Evolutionary conservation across 768 basidiomycete species (phyloP).

Genomic region (Mycena maculata): DNA sequence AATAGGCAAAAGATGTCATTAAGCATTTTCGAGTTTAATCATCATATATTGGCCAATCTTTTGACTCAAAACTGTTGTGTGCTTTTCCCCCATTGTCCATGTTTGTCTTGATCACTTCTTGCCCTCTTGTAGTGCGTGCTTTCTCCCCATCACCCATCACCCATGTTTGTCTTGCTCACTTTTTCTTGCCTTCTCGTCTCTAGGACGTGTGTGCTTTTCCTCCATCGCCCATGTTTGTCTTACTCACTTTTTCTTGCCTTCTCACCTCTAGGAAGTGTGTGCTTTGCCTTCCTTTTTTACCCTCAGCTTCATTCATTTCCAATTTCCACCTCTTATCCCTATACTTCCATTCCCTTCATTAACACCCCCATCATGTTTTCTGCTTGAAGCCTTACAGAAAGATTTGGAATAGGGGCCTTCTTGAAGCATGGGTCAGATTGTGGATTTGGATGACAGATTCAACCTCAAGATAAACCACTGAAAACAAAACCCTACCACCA

Average conservation of each 20-base stretch:
- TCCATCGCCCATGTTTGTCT: neutral
- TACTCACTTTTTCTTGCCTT: neutral
- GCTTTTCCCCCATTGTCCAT: neutral
- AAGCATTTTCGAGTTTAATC: no score
- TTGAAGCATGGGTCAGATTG: neutral
- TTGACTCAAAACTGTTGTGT: no score
- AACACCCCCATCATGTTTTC: neutral
- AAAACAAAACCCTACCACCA: conserved; percentile 1
- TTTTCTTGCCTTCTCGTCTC: neutral
- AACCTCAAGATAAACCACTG: conserved; percentile 6
- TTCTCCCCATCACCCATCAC: neutral
- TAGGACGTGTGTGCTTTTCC: neutral
- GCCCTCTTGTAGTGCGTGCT: neutral
- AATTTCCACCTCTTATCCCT: neutral
- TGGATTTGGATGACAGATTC: neutral
- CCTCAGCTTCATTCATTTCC: neutral
- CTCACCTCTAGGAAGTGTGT: neutral
- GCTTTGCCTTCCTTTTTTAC: neutral
- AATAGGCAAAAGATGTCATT: no score
- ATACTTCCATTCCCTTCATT: neutral
- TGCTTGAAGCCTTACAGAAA: neutral
- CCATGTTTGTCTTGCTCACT: neutral
- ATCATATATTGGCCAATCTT: no score
- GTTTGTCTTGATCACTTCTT: neutral
- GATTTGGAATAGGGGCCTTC: neutral